phyloP scores from a whole-genome alignment of 2,329 filamentous ascomycete species.

The Neopestalotiopsis sp. region DNA sequence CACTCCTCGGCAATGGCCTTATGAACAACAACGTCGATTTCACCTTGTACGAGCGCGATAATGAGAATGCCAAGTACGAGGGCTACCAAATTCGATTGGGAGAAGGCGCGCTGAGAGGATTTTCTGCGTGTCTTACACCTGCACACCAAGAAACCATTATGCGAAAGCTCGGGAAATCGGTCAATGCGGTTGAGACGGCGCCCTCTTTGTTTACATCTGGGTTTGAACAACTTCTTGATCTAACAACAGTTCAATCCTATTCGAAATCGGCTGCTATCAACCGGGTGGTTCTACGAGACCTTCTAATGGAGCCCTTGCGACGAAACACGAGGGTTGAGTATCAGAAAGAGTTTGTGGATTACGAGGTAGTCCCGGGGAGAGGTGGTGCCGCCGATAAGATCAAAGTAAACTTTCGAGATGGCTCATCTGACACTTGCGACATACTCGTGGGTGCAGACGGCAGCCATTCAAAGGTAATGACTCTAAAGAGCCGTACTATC shows the following conservation, averaged over 20 bases:
- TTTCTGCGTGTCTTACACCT: background rate
- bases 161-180: background rate
- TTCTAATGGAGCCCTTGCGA: background rate
- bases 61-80: background rate
- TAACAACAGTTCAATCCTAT: background rate
- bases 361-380: background rate
- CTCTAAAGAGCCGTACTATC: background rate
- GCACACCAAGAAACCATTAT: background rate
- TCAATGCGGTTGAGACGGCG: background rate
- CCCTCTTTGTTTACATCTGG: background rate
- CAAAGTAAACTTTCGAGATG: background rate
- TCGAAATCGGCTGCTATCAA: background rate
- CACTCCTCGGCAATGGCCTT: background rate
- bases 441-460: background rate
- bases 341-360: background rate
- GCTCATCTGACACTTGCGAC: background rate
- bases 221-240: background rate
- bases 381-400: background rate
- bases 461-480: background rate
- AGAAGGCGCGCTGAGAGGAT: background rate
- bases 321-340: background rate
- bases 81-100: background rate
- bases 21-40: background rate
- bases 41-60: background rate
- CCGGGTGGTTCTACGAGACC: background rate